Base-by-base conservation (phyloP, 140 eudicot genomes). In the Flaveria floridana region DNA sequence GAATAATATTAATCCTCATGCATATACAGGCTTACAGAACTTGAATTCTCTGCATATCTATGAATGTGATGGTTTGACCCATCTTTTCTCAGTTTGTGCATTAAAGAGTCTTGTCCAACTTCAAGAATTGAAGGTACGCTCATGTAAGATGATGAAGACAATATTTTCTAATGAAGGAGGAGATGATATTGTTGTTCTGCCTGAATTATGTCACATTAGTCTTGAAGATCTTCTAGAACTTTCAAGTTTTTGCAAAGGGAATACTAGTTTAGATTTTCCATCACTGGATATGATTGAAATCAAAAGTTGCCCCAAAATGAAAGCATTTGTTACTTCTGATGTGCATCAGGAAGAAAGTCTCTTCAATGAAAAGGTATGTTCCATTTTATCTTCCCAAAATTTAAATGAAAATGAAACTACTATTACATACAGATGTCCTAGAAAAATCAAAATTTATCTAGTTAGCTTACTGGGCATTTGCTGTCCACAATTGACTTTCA, bases 211-310 rank as follows among this genome's bases (percentile, higher is more conserved):
- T 58, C 65, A 74, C 73, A 50, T 83, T 64, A 59, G 73, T 14
- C 86, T 83, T 70, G 71, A 55, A 18, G 84, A 83, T 71, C 76
- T 83, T 16, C 86, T 84, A 47, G 73, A 83, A 59, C 76, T 83
- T 26, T 74, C 76, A 8, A 53, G 76, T 23, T 75, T 79, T 58
- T 79, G 53, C 78, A 70, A 37, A 23, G 74, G 79, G 72, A 57
- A 69, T 74, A 44, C 34, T 56, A 46, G 79, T 62, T 71, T 83
- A 21, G 72, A 65, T 57, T 75, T 79, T 25, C 81, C 86, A 14
- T 79, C 62, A 37, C 66, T 83, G 69, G 81, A 83, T 30, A 57
- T 65, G 74, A 63, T 83, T 34, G 77, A 57, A 39, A 75, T 83
- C 71, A 69, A 57, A 55, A 55, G 75, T 69, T 83, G 84, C 47